Evolutionary conservation across 108 stramenopile species (phyloP), one percentile per base, ranked within the genome.

Genomic region (Skeletonema marinoi): DNA sequence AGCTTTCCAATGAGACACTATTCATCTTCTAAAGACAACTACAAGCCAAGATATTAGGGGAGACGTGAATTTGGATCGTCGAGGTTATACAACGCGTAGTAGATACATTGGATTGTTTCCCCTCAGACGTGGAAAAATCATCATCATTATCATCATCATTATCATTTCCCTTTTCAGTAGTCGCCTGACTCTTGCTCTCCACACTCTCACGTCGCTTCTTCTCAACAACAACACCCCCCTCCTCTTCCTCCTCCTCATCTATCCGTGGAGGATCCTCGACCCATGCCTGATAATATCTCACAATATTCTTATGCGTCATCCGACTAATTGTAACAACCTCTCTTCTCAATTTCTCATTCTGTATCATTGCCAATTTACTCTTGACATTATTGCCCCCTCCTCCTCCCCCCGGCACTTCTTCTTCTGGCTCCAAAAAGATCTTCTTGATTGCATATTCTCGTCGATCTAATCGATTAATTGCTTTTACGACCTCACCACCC

Each of bases 301-400:
- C 92, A 64, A 93, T 91, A 73, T 93, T 89, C 68, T 78, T 76
- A 60, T 95, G 94, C 30, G 88, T 89, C 90, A 95, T 91, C 13
- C 92, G 64, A 44, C 90, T 91, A 87, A 95, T 93, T 5, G 94
- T 95, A 16, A 87, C 89, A 9, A 95, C 92, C 71, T 95, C 94
- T 51, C 94, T 77, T 4, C 87, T 77, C 17, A 95, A 72, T 56
- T 95, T 95, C 78, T 78, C 70, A 76, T 95, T 95, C 70, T 93
- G 90, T 12, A 85, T 32, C 19, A 68, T 70, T 5, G 82, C 89
- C 67, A 73, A 81, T 68, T 85, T 77, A 12, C 83, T 84, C 61
- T 74, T 66, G 17, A 19, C 25, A 30, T 0, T 56, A 13, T 30
- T 33, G 10, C 5, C 14, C 32, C 14, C 65, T 2, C 38, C 41